A percentile compares a stretch with the other conserved stretches of the same genome.
phyloP scores from a whole-genome alignment of 2,329 filamentous ascomycete species.

The Byssoonygena ceratinophila region DNA sequence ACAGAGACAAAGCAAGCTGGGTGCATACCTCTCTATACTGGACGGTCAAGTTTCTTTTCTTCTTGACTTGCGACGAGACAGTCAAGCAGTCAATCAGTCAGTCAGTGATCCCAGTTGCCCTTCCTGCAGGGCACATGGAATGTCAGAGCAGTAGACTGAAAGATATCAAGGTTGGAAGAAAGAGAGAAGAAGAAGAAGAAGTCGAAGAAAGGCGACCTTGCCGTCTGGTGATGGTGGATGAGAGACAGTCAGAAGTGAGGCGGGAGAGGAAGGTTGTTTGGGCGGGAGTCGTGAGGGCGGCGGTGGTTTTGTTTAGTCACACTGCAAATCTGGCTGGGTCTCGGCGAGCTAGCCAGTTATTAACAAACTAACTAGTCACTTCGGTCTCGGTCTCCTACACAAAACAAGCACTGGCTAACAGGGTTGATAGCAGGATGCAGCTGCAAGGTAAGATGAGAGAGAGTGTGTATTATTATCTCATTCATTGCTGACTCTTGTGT shows the following conservation, averaged over 20 bases:
- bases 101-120: not conserved
- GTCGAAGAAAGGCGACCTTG: not conserved
- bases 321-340: not conserved
- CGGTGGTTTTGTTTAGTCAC: constrained; percentile 3
- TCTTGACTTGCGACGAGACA: not conserved
- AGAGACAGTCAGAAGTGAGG: not conserved
- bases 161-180: too few relatives aligned
- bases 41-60: too few relatives aligned
- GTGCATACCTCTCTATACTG: not conserved
- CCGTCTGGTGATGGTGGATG: not conserved
- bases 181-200: not conserved
- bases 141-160: not conserved
- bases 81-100: too few relatives aligned
- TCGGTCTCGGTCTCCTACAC: too few relatives aligned
- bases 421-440: not conserved
- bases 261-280: not conserved
- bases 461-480: not conserved
- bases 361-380: too few relatives aligned
- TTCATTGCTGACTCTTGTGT: not conserved
- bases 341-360: too few relatives aligned
- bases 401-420: constrained; percentile 8
- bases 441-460: not conserved
- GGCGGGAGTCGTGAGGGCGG: not conserved
- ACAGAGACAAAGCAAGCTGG: not conserved
- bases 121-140: not conserved